Evolutionary conservation across 345 rosid species (phyloP).

Genomic region (Rhizophora apiculata): DNA sequence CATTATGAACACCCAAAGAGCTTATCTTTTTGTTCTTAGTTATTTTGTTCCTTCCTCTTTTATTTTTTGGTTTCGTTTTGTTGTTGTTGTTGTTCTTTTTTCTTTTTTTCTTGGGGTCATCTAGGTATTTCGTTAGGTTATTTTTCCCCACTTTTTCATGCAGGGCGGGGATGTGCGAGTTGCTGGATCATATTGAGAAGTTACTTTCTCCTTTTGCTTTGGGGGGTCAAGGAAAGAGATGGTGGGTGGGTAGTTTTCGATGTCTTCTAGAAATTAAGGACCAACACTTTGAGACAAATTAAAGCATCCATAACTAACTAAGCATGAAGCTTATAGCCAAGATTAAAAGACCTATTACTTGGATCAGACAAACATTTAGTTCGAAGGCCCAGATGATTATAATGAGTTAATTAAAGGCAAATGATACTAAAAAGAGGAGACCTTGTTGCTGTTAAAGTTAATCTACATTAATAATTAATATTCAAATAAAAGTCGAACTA

Average conservation of each 20-base stretch:
- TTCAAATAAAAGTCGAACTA: too few species aligned
- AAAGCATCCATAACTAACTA: conserved; percentile 38
- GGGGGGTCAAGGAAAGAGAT: conserved; percentile 20
- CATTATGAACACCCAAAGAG: background rate
- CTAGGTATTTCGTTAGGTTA: background rate
- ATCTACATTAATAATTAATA: too few species aligned
- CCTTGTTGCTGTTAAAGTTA: background rate
- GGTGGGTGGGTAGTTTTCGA: conserved; percentile 44
- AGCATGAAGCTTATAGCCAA: conserved; percentile 19
- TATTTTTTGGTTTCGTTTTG: background rate
- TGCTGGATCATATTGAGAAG: conserved; percentile 23
- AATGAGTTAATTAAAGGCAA: conserved; percentile 11
- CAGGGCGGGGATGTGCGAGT: background rate
- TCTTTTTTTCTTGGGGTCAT: background rate
- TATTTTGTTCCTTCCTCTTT: background rate
- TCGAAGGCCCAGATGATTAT: conserved; percentile 18
- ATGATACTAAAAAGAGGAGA: conserved; percentile 22
- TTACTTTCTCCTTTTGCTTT: conserved; percentile 23
- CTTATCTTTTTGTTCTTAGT: background rate
- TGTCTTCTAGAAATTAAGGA: conserved; percentile 9
- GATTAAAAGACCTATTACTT: conserved; percentile 10
- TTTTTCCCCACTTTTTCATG: background rate
- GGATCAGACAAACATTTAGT: conserved; percentile 28
- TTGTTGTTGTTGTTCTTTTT: background rate
- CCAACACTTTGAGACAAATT: conserved; percentile 20